Conservation (phyloP, 2,329 filamentous ascomycete species). For the Arthrinium puccinioides region DNA sequence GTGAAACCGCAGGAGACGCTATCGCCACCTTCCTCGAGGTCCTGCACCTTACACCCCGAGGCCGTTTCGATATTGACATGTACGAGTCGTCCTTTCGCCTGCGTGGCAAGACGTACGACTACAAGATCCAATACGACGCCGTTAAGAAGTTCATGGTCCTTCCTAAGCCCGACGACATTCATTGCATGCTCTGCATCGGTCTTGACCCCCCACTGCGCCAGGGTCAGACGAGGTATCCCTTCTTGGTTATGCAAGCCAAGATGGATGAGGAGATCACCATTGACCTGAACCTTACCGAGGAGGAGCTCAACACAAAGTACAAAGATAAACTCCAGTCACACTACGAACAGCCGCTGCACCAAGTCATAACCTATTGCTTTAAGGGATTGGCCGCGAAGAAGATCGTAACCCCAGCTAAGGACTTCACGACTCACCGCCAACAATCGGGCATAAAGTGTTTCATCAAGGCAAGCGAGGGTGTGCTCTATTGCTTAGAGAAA, state of each 20-base stretch:
- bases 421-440: slow-evolving; percentile 88
- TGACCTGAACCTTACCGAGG: slow-evolving; percentile 92
- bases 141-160: slow-evolving; percentile 99
- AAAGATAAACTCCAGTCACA: slow-evolving; percentile 81
- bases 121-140: slow-evolving; percentile 97
- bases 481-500: slow-evolving; percentile 94
- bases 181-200: slow-evolving; percentile 90
- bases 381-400: slow-evolving; percentile 91
- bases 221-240: slow-evolving; percentile 95
- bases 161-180: slow-evolving; percentile 96
- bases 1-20: slow-evolving; percentile 96
- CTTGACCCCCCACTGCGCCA: slow-evolving; percentile 92
- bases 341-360: slow-evolving; percentile 90
- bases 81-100: slow-evolving; percentile 96
- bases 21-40: slow-evolving; percentile 97
- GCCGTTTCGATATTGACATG: slow-evolving; percentile 99
- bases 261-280: slow-evolving; percentile 95
- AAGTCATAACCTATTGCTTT: slow-evolving; percentile 94
- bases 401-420: slow-evolving; percentile 86
- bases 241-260: slow-evolving; percentile 99
- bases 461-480: slow-evolving; percentile 99
- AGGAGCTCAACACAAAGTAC: slow-evolving; percentile 76
- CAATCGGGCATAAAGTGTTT: slow-evolving; percentile 97
- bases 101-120: slow-evolving; percentile 98
- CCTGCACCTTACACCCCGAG: slow-evolving; percentile 94